Base-by-base conservation (phyloP, 306 rosid genomes). In the Begonia loranthoides region DNA sequence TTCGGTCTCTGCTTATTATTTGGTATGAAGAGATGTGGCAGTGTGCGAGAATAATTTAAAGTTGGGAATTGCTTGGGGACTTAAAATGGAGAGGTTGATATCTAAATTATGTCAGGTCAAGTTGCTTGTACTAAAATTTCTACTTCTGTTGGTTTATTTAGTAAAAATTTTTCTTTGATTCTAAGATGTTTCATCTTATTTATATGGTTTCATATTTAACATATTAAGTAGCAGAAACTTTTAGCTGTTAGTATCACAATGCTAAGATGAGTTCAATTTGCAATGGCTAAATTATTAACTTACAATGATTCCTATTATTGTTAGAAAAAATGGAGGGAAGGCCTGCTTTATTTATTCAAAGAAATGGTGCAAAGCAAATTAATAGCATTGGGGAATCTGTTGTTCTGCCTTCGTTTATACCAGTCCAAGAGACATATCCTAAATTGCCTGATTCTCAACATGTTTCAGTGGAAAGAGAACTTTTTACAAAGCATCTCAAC, bases 241-340 rank as follows among this genome's bases (percentile, higher is more conserved):
- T 73, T 60, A 73, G 13, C 76, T 61, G 79, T 83, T 74, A 61
- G 70, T 43, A 10, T 43, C 3, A 7, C 46, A 43, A 43, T 43
- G 46, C 47, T 12, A 68, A 45, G 52, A 52, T 51, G n/a, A 52
- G 60, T 44, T 59, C 50, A 50, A 54, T 17, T 55, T 13, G 15
- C 49, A 60, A 24, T 49, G 67, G 66, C 22, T 53, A 53, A 56
- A 51, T 58, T 63, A 60, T 59, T 69, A 65, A 71, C 50, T 44
- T 49, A 40, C 58, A 40, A 41, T 44, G 39, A 51, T 50, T 73
- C 71, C 51, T 70, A 55, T 71, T 40, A 34, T 73, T 39, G 50
- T 52, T 76, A 93, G 76, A 63, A 64, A 70, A 56, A 56, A 76
- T 90, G 95, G 92, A 82, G 76, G 97, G 87, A 41, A 87, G 78